Percentiles rank a stretch among this genome's conserved stretches.
Evolutionary conservation across 2,329 filamentous ascomycete genomes (phyloP).

Genomic region (Aaosphaeria arxii): DNA sequence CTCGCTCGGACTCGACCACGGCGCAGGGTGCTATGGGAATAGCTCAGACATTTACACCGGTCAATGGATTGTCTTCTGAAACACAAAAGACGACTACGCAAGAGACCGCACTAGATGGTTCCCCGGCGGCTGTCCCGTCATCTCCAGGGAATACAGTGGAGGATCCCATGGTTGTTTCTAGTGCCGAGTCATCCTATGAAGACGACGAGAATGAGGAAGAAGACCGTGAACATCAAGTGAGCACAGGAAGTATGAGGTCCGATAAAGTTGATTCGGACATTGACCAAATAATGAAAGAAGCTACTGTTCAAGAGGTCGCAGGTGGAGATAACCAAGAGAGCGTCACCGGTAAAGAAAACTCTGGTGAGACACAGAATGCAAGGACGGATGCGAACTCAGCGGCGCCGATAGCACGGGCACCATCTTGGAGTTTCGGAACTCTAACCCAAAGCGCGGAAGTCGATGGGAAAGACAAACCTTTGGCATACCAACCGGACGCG

Average conservation of each 20-base stretch:
- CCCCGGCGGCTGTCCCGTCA: not conserved
- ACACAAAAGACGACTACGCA: not conserved
- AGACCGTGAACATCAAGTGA: no score
- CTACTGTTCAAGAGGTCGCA: not conserved
- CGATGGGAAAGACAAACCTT: not conserved
- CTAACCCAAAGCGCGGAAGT: not conserved
- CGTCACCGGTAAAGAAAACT: not conserved
- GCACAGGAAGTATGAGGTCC: not conserved
- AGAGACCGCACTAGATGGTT: not conserved
- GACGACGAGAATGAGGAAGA: not conserved
- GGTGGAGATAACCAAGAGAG: not conserved
- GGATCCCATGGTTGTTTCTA: constrained; percentile 7
- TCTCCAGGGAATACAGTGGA: not conserved
- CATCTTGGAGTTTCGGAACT: no score
- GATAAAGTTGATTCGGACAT: constrained; percentile 3
- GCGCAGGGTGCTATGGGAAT: not conserved
- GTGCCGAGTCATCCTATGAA: constrained; percentile 4
- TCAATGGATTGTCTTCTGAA: not conserved
- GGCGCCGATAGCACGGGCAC: not conserved
- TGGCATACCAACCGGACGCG: constrained; percentile 1
- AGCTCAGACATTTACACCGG: not conserved
- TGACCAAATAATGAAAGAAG: not conserved
- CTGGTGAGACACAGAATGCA: not conserved
- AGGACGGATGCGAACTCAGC: not conserved
- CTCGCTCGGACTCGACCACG: not conserved